These are phyloP conservation scores for Exophiala xenobiotica DNA, from an alignment of 2,329 filamentous ascomycete species.

Conservation along the genomic window DNA sequence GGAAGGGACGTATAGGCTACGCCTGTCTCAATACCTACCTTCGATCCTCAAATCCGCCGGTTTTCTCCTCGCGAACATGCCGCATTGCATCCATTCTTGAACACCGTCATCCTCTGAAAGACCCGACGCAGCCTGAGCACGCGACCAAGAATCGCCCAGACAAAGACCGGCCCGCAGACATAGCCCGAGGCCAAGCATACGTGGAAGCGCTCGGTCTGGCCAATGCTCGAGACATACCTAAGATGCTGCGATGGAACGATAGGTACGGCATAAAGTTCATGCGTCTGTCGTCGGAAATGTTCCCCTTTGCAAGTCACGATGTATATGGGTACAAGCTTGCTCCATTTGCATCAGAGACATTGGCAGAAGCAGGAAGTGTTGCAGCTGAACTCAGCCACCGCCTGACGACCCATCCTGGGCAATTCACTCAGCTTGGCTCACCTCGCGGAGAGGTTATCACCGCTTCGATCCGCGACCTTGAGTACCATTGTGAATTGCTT, in stretches of 20 bases:
- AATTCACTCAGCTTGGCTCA: constrained; percentile 88
- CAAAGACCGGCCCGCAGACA: constrained; percentile 65
- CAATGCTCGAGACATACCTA: constrained; percentile 78
- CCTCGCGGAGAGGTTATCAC: constrained; percentile 74
- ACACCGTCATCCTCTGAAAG: constrained; percentile 75
- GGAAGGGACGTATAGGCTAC: constrained; percentile 87
- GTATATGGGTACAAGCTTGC: constrained; percentile 83
- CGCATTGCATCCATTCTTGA: constrained; percentile 88
- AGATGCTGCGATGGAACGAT: constrained; percentile 90
- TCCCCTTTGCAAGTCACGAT: constrained; percentile 87
- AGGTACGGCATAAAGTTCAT: constrained; percentile 90
- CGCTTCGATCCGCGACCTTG: constrained; percentile 75
- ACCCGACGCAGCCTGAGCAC: constrained; percentile 75
- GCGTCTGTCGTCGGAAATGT: constrained; percentile 92
- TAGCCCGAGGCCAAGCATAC: constrained; percentile 67
- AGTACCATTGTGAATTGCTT: constrained; percentile 85
- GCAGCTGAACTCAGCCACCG: constrained; percentile 78
- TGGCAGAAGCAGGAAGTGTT: constrained; percentile 74
- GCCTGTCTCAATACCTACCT: constrained; percentile 93
- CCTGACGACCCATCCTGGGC: constrained; percentile 86
- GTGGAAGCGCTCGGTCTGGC: constrained; percentile 75
- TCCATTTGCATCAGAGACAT: constrained; percentile 74
- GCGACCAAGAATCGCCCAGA: constrained; percentile 83
- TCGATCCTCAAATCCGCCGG: constrained; percentile 72
- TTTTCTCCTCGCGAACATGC: constrained; percentile 90